Conservation (phyloP, 169 alveolate species). For the Plasmodium relictum region DNA sequence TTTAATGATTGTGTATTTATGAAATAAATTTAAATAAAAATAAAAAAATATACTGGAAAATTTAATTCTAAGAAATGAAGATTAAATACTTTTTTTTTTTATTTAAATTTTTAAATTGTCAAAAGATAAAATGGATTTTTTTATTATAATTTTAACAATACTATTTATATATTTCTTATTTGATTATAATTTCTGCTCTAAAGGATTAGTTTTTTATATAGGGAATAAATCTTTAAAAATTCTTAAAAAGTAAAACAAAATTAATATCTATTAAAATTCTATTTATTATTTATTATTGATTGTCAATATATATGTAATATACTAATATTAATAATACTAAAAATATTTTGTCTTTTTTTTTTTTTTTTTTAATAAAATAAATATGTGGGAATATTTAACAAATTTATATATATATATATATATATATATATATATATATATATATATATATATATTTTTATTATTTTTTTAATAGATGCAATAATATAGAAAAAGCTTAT, state of each 20-base stretch:
- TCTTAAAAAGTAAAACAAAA: slow-evolving; percentile 30
- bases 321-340: background rate
- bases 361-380: background rate
- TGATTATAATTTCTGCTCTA: slow-evolving; percentile 60
- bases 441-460: background rate
- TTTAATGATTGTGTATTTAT: too few relatives aligned
- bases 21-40: too few relatives aligned
- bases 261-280: too few relatives aligned
- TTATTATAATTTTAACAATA: slow-evolving; percentile 25
- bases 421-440: slow-evolving; percentile 3
- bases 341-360: background rate
- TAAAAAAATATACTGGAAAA: too few relatives aligned
- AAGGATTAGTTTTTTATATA: slow-evolving; percentile 53
- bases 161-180: slow-evolving; percentile 22
- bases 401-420: background rate
- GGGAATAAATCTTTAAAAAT: slow-evolving; percentile 40
- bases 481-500: slow-evolving; percentile 27
- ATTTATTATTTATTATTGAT: too few relatives aligned
- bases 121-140: slow-evolving; percentile 35
- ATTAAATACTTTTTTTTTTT: too few relatives aligned
- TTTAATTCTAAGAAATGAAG: too few relatives aligned
- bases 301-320: too few relatives aligned
- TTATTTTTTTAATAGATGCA: slow-evolving; percentile 36
- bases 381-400: background rate
- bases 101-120: background rate